These are phyloP conservation scores for Monilinia fructigena DNA, from an alignment of 2,329 filamentous ascomycete genomes.

Conservation along the genomic window DNA sequence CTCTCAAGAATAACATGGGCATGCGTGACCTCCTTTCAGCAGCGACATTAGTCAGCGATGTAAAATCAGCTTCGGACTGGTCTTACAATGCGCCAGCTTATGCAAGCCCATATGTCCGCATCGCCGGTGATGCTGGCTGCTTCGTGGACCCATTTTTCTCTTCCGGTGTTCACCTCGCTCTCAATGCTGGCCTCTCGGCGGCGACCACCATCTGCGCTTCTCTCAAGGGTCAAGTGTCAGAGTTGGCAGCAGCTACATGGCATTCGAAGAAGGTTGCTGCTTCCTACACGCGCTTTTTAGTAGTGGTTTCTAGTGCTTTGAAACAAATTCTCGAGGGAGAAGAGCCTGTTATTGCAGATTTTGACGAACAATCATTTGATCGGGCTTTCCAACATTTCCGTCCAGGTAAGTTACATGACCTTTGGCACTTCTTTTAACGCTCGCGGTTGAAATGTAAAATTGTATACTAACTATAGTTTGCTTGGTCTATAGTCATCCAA, in stretches of 20 bases:
- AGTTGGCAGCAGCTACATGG: neutral
- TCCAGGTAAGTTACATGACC: neutral
- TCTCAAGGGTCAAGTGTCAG: neutral
- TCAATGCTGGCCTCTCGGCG: slow-evolving; percentile 38
- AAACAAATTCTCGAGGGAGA: neutral
- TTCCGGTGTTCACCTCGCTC: slow-evolving; percentile 43
- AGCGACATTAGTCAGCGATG: neutral
- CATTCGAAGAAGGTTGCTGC: neutral
- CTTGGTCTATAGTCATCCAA: too few relatives aligned
- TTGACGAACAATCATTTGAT: neutral
- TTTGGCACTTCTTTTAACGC: too few relatives aligned
- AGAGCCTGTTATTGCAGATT: neutral
- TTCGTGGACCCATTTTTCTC: slow-evolving; percentile 45
- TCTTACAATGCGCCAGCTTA: slow-evolving; percentile 49
- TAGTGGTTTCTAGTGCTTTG: neutral
- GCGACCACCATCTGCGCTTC: slow-evolving; percentile 1
- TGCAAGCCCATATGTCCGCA: slow-evolving; percentile 41
- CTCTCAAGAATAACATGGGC: too few relatives aligned
- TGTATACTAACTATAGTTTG: too few relatives aligned
- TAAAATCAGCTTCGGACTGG: slow-evolving; percentile 16
- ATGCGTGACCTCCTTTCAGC: too few relatives aligned
- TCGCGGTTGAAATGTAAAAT: too few relatives aligned
- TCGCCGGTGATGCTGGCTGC: slow-evolving; percentile 43
- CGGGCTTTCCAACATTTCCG: neutral
- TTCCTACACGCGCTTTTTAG: neutral